Evolutionary conservation across 192 early-diverging fungal species (phyloP).

Genomic region (Radiomyces spectabilis): DNA sequence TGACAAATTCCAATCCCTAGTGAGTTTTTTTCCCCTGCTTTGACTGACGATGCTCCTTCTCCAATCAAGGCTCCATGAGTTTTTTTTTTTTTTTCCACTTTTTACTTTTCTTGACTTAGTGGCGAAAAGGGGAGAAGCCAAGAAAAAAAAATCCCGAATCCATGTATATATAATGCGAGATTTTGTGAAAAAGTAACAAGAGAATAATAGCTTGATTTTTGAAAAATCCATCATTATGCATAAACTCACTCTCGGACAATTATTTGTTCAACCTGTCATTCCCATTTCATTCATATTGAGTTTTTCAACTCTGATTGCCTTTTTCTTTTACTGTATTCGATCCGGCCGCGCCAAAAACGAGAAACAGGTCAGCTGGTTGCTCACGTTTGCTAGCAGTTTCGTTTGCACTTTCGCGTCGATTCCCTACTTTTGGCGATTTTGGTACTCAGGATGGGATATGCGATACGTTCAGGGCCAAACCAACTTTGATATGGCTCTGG

Average conservation of each 20-base stretch:
- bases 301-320: not conserved
- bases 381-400: slow-evolving; percentile 23
- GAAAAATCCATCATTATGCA: no score
- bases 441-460: slow-evolving; percentile 18
- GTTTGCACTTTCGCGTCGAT: slow-evolving; percentile 15
- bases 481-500: slow-evolving; percentile 18
- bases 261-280: slow-evolving; percentile 5
- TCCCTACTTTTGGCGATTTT: slow-evolving; percentile 11
- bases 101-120: no score
- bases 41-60: no score
- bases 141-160: no score
- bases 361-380: slow-evolving; percentile 18
- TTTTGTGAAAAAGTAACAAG: no score
- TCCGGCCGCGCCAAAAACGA: slow-evolving; percentile 11
- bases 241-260: slow-evolving; percentile 7
- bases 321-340: slow-evolving; percentile 10
- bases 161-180: no score
- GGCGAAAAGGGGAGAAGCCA: no score
- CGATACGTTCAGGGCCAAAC: slow-evolving; percentile 5
- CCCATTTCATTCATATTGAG: slow-evolving; percentile 5
- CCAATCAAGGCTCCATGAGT: no score
- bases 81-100: no score
- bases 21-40: no score
- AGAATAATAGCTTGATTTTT: no score
- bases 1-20: no score